A percentile compares a stretch with the other conserved stretches of the same genome.
Conservation (phyloP, 768 basidiomycete genomes). For the Trametes cubensis region DNA sequence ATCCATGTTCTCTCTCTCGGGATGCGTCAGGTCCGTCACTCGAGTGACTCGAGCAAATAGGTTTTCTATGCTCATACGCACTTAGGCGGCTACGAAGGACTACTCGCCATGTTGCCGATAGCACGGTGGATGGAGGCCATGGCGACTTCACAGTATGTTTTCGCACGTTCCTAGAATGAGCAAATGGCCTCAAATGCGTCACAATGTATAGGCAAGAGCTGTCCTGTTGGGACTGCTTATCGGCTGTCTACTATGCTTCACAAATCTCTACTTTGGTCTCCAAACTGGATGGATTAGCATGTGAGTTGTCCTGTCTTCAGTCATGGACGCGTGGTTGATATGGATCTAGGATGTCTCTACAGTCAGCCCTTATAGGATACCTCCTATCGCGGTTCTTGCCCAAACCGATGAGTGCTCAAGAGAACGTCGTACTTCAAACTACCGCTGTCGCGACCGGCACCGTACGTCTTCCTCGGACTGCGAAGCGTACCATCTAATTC, state of each 20-base stretch:
- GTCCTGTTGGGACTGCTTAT: slow-evolving; percentile 79
- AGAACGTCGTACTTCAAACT: slow-evolving; percentile 93
- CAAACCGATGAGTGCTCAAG: slow-evolving; percentile 80
- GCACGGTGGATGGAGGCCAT: slow-evolving; percentile 20
- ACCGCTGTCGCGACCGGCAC: slow-evolving; percentile 94
- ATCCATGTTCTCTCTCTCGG: slow-evolving; percentile 4
- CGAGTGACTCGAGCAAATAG: too few relatives aligned
- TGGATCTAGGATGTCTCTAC: slow-evolving; percentile 85
- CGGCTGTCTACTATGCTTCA: slow-evolving; percentile 87
- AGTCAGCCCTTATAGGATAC: slow-evolving; percentile 91
- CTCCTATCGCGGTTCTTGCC: slow-evolving; percentile 77
- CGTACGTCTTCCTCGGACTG: slow-evolving; percentile 30
- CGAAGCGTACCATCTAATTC: not conserved
- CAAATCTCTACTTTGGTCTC: slow-evolving; percentile 86
- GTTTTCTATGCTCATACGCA: not conserved
- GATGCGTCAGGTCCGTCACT: slow-evolving; percentile 16
- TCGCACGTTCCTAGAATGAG: too few relatives aligned
- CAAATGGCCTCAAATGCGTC: not conserved
- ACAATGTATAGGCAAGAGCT: slow-evolving; percentile 43
- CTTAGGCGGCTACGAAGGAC: slow-evolving; percentile 16
- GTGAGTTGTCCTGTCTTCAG: slow-evolving; percentile 43
- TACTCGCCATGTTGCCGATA: slow-evolving; percentile 8
- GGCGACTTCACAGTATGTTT: slow-evolving; percentile 26
- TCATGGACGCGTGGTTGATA: not conserved
- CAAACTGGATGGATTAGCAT: slow-evolving; percentile 92